These are phyloP conservation scores for Aspergillus sp. DNA, from an alignment of 2,329 filamentous ascomycete genomes.

Conservation along the genomic window DNA sequence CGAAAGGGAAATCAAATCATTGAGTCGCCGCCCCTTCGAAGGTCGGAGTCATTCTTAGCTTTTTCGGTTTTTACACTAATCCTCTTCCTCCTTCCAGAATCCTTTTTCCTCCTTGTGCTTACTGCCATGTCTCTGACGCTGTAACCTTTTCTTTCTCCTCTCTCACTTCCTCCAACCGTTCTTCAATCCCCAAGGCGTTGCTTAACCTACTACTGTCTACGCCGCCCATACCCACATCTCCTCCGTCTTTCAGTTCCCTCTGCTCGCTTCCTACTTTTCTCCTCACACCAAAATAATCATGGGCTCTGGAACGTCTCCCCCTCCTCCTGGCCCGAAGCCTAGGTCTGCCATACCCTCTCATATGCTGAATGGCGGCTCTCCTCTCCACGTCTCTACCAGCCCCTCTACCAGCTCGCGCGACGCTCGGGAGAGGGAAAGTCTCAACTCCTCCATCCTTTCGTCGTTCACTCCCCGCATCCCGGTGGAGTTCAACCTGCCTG, in stretches of 20 bases:
- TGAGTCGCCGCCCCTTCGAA: background rate
- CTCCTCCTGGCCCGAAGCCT: constrained; percentile 48
- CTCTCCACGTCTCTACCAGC: constrained; percentile 52
- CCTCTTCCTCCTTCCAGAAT: background rate
- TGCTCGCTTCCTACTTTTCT: constrained; percentile 3
- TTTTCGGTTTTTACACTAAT: background rate
- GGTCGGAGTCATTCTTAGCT: background rate
- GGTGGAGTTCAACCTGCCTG: constrained; percentile 31
- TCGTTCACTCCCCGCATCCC: constrained; percentile 52
- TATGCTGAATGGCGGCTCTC: constrained; percentile 57
- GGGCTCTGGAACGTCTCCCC: constrained; percentile 44
- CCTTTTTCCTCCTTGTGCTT: background rate
- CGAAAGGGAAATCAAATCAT: background rate
- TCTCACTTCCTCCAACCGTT: background rate
- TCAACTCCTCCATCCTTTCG: constrained; percentile 60
- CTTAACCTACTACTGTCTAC: background rate
- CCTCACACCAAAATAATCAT: constrained; percentile 48
- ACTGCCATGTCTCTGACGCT: background rate
- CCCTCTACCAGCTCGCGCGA: constrained; percentile 52
- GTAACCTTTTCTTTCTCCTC: background rate
- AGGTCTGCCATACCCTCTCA: constrained; percentile 58
- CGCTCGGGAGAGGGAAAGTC: constrained; percentile 57
- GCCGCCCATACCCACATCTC: background rate
- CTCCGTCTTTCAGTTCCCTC: background rate
- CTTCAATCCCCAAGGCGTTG: background rate